These are phyloP conservation scores for Hysterium pulicare DNA, from an alignment of 2,329 filamentous ascomycete genomes.

Conservation along the genomic window DNA sequence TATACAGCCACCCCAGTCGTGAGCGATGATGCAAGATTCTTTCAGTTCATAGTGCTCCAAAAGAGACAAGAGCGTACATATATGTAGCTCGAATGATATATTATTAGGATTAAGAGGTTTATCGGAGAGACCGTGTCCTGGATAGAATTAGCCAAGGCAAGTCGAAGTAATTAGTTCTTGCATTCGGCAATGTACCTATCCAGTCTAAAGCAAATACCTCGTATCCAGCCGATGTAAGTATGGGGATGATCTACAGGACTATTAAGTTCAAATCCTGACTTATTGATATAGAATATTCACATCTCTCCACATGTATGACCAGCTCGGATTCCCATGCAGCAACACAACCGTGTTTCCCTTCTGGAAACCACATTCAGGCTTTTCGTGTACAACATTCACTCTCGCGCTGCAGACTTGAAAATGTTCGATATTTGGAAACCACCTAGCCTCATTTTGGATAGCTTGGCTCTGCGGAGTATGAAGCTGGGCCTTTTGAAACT, in stretches of 20 bases:
- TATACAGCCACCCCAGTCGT: conserved; percentile 9
- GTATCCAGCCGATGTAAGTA: neutral
- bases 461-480: neutral
- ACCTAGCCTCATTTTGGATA: neutral
- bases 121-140: conserved; percentile 14
- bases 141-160: conserved; percentile 9
- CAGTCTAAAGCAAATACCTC: neutral
- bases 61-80: conserved; percentile 9
- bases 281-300: conserved; percentile 1
- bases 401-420: neutral
- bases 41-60: conserved; percentile 9
- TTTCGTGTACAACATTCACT: neutral
- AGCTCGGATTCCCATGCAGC: conserved; percentile 14
- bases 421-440: neutral
- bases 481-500: neutral
- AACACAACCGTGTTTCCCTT: conserved; percentile 7
- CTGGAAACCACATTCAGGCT: neutral
- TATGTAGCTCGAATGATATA: conserved; percentile 13
- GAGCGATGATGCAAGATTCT: conserved; percentile 4
- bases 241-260: neutral
- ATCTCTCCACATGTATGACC: conserved; percentile 14
- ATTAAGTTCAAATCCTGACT: neutral
- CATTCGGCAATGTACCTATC: neutral
- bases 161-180: neutral
- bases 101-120: conserved; percentile 4